Evolutionary conservation across 495 filamentous ascomycete genomes (phyloP).

Genomic region (Parathielavia appendiculata): DNA sequence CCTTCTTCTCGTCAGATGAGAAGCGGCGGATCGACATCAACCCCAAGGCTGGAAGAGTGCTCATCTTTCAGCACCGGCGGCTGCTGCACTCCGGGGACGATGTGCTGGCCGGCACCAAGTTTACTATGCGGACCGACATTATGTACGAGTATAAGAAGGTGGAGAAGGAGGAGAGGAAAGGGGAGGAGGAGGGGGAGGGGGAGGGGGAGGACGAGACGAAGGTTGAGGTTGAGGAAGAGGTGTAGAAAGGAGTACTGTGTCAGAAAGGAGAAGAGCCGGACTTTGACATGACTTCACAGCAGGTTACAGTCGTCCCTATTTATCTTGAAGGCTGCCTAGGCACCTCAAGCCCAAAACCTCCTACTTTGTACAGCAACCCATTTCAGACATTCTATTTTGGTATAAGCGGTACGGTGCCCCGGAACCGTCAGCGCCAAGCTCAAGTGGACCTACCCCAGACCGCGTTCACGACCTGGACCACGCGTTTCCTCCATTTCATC

Average conservation of each 20-base stretch:
- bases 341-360: too few species aligned
- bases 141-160: slow-evolving; percentile 54
- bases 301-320: too few species aligned
- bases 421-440: not conserved
- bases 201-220: not conserved
- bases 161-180: slow-evolving; percentile 4
- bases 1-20: slow-evolving; percentile 50
- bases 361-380: not conserved
- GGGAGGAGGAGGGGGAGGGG: not conserved
- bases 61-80: slow-evolving; percentile 70
- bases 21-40: slow-evolving; percentile 55
- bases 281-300: too few species aligned
- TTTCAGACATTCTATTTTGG: too few species aligned
- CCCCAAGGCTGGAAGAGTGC: slow-evolving; percentile 63
- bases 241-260: not conserved
- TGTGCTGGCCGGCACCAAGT: slow-evolving; percentile 66
- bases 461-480: not conserved
- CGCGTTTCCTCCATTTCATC: not conserved
- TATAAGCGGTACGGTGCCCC: slow-evolving; percentile 8
- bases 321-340: too few species aligned
- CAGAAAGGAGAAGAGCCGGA: not conserved
- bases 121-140: slow-evolving; percentile 71
- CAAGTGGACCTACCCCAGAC: not conserved
- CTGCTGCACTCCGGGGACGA: slow-evolving; percentile 72
- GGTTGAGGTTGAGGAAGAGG: not conserved